A percentile compares a stretch with the other conserved stretches of the same genome.
These are phyloP conservation scores for Cystobasidium tubakii DNA, from an alignment of 768 basidiomycete species.

Conservation along the genomic window DNA sequence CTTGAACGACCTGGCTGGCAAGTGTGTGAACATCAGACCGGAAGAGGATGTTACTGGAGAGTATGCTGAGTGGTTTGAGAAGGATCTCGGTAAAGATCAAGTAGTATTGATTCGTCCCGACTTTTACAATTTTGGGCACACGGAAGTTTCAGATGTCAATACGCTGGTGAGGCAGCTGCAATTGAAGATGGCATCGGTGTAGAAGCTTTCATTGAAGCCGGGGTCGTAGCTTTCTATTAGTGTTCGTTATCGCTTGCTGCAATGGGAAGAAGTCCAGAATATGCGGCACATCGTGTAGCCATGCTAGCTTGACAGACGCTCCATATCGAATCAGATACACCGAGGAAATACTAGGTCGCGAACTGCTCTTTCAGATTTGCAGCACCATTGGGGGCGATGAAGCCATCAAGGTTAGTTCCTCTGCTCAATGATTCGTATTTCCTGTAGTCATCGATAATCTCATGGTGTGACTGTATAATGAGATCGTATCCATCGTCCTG, in stretches of 20 bases:
- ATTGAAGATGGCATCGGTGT: background rate
- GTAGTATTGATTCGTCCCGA: constrained; percentile 14
- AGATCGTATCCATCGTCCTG: background rate
- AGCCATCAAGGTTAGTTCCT: background rate
- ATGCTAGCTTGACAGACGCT: background rate
- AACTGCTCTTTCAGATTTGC: background rate
- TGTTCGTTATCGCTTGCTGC: no score
- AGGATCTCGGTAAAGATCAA: background rate
- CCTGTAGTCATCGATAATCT: constrained; percentile 1
- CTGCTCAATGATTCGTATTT: background rate
- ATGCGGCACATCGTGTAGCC: no score
- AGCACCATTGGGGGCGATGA: background rate
- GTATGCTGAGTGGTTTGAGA: constrained; percentile 5
- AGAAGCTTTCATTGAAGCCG: background rate
- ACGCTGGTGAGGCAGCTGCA: background rate
- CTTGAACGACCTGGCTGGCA: background rate
- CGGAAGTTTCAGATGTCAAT: background rate
- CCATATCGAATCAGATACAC: background rate
- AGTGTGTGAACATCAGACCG: background rate
- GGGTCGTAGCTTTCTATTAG: no score
- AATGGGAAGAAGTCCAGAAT: background rate
- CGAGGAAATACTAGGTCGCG: background rate
- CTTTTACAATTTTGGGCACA: constrained; percentile 10
- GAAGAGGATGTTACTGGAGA: constrained; percentile 10
- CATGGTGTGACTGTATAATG: background rate